phyloP scores from a whole-genome alignment of 2,329 filamentous ascomycete genomes.

The Lecanicillium sp. region DNA sequence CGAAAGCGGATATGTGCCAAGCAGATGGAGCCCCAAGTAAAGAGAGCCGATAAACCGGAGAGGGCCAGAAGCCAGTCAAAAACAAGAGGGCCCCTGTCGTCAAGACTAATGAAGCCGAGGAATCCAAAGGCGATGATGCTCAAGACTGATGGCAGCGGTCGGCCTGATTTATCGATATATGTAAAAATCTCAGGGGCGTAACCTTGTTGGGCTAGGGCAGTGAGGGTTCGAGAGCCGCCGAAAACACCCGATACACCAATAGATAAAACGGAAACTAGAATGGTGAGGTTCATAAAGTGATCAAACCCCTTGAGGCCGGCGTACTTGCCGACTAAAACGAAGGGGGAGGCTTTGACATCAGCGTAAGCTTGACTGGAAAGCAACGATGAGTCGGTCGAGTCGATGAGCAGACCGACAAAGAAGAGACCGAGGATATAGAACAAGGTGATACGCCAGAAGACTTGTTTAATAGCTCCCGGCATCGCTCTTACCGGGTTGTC shows the following conservation, averaged over 20 bases:
- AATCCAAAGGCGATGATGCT: slow-evolving; percentile 36
- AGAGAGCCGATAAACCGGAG: slow-evolving; percentile 53
- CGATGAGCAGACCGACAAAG: slow-evolving; percentile 37
- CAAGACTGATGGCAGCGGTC: slow-evolving; percentile 36
- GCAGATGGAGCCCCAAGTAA: slow-evolving; percentile 59
- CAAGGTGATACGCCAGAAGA: slow-evolving; percentile 41
- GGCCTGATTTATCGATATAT: slow-evolving; percentile 44
- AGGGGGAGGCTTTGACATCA: slow-evolving; percentile 34
- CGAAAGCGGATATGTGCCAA: slow-evolving; percentile 41
- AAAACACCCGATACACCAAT: slow-evolving; percentile 46
- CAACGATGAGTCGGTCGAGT: slow-evolving; percentile 32
- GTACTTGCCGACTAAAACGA: slow-evolving; percentile 39
- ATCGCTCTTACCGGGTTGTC: slow-evolving; percentile 60
- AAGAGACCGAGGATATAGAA: slow-evolving; percentile 41
- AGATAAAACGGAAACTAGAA: slow-evolving; percentile 43
- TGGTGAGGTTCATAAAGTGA: slow-evolving; percentile 44
- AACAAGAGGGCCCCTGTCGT: slow-evolving; percentile 36
- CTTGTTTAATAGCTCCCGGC: slow-evolving; percentile 72
- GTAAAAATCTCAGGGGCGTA: slow-evolving; percentile 44
- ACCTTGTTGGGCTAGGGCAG: slow-evolving; percentile 47
- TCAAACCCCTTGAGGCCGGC: slow-evolving; percentile 38
- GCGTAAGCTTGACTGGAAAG: slow-evolving; percentile 36
- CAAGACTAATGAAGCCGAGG: slow-evolving; percentile 38
- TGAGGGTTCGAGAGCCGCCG: slow-evolving; percentile 45
- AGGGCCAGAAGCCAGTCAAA: slow-evolving; percentile 59